Base-by-base conservation (phyloP, 371 early-diverging fungal species). In the Mortierella sp. region DNA sequence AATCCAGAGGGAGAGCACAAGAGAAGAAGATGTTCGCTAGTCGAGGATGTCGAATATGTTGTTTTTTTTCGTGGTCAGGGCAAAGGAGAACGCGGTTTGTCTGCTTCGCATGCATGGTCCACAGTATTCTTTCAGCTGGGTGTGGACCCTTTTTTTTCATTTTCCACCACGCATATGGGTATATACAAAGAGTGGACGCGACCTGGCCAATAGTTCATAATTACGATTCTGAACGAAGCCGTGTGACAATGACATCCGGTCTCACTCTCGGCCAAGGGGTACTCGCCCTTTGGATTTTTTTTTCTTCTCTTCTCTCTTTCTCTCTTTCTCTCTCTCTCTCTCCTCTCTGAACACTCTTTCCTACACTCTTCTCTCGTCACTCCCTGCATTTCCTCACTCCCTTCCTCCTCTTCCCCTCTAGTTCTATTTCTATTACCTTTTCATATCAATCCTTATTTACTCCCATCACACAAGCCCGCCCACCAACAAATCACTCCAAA, bases 211-310 rank as follows among this genome's bases (percentile, higher is more conserved):
- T 60, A 46, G 48, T 12, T 46, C 24, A 24, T 6, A 54, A 24
- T 24, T 24, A 24, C 24, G 54, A 65, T 65, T 65, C 38, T 65
- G 38, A 65, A 65, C 65, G 6, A 65, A 65, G 65, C 65, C 65
- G 65, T 38, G 41, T 65, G 65, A 65, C 38, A 14, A 41, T 65
- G 65, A 65, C 38, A 65, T 65, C 21, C 38, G 38, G 65, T 65
- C 65, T 65, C 65, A 65, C 65, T 65, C 65, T 35, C 18, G 35
- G 8, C 14, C 24, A 7, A 21, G 65, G 38, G 38, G 27, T 14
- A 3, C 48, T 11, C 48, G 14, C 14, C 51, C 16, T 21, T 51
- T 51, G 56, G 56, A 56, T 56, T 10, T 10, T 51, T 49, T 21
- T 21, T 6, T 51, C 18, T 16, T 51, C 51, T 21, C 21, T 51